These are phyloP conservation scores for Panicum hallii DNA, from an alignment of 202 grass and related monocot genomes.

Conservation along the genomic window DNA sequence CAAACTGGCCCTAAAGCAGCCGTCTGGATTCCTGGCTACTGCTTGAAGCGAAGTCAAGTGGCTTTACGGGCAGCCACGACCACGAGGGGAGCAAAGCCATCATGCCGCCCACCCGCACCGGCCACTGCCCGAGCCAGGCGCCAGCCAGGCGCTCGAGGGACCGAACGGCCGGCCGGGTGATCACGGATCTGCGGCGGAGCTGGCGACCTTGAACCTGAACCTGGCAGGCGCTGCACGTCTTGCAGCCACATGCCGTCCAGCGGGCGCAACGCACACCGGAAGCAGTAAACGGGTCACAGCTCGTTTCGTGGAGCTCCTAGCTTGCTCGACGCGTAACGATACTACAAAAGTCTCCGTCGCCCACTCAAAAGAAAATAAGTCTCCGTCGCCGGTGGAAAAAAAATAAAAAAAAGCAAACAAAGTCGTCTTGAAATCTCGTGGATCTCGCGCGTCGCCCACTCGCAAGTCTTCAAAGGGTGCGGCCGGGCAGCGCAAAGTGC, in stretches of 20 bases:
- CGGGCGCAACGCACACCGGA: background rate
- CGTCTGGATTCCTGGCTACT: conserved; percentile 27
- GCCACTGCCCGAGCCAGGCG: background rate
- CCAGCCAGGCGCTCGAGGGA: too few species aligned
- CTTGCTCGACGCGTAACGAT: background rate
- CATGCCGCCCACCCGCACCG: background rate
- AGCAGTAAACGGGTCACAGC: background rate
- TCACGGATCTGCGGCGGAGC: background rate
- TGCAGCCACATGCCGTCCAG: background rate
- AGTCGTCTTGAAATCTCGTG: background rate
- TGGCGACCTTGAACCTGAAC: background rate
- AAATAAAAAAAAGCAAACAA: background rate
- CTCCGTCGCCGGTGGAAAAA: background rate
- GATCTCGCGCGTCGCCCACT: background rate
- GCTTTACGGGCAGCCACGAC: conserved; percentile 44
- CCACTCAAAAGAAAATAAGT: too few species aligned
- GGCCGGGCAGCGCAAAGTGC: background rate
- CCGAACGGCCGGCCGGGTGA: background rate
- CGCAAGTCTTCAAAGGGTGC: background rate
- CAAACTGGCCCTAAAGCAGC: too few species aligned
- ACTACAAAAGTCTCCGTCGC: background rate
- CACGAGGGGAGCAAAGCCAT: conserved; percentile 14
- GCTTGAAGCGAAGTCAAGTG: conserved; percentile 62
- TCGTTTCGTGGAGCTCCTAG: background rate
- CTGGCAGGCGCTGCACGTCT: background rate